Evolutionary conservation across 202 grass and related monocot genomes (phyloP).

Genomic region (Panicum hallii): DNA sequence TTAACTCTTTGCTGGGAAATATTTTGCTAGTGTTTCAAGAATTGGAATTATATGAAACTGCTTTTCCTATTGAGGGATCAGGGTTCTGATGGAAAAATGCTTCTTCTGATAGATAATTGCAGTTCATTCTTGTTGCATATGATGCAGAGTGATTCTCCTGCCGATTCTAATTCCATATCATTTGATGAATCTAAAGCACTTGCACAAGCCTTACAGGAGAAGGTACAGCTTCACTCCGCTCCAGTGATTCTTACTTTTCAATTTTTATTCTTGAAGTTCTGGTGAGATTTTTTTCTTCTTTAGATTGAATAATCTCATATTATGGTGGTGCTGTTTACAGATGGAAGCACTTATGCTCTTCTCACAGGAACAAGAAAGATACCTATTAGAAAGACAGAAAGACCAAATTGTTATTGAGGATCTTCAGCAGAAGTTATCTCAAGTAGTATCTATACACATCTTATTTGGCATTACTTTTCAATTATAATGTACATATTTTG

Average conservation of each 20-base stretch:
- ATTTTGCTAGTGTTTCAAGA: not conserved
- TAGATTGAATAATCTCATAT: conserved; percentile 43
- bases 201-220: conserved; percentile 94
- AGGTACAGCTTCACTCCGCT: conserved; percentile 54
- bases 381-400: conserved; percentile 77
- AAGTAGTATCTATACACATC: conserved; percentile 53
- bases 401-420: conserved; percentile 80
- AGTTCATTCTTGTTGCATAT: conserved; percentile 39
- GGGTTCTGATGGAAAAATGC: conserved; percentile 20
- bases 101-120: conserved; percentile 34
- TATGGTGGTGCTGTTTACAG: conserved; percentile 55
- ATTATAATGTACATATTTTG: conserved; percentile 28
- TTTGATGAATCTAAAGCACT: conserved; percentile 63
- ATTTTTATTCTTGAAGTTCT: conserved; percentile 24
- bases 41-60: not conserved
- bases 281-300: not conserved
- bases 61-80: not conserved
- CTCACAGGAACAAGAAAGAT: conserved; percentile 96
- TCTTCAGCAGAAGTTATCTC: conserved; percentile 87
- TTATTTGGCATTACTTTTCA: conserved; percentile 37
- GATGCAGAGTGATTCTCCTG: conserved; percentile 57
- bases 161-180: conserved; percentile 43
- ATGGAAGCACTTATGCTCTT: conserved; percentile 84
- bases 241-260: not conserved
- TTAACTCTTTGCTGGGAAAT: not conserved